Percentiles rank a stretch among this genome's conserved stretches.
These are phyloP conservation scores for Pluteus cervinus DNA, from an alignment of 768 basidiomycete genomes.

Conservation along the genomic window DNA sequence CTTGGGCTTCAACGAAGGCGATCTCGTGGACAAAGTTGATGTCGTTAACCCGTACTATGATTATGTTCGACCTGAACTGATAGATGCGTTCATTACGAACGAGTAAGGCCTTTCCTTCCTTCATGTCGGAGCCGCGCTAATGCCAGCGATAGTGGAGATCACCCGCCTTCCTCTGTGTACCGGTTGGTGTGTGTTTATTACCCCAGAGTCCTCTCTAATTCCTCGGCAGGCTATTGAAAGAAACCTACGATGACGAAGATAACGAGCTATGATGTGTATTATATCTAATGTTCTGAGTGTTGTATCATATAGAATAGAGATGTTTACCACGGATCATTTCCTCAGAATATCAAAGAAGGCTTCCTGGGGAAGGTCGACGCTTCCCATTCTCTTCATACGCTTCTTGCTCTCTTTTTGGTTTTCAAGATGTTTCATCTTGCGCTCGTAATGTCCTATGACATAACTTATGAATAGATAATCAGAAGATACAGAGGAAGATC, in stretches of 20 bases:
- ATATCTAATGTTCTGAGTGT: too few relatives aligned
- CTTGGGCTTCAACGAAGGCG: slow-evolving; percentile 73
- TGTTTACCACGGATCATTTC: slow-evolving; percentile 36
- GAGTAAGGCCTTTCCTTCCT: slow-evolving; percentile 58
- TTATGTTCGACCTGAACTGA: slow-evolving; percentile 87
- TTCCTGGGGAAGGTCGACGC: slow-evolving; percentile 88
- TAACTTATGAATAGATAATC: neutral
- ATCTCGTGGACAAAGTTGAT: slow-evolving; percentile 81
- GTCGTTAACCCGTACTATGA: slow-evolving; percentile 97
- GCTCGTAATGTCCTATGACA: slow-evolving; percentile 76
- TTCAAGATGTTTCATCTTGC: slow-evolving; percentile 83
- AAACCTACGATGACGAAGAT: slow-evolving; percentile 94
- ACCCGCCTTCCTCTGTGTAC: slow-evolving; percentile 92
- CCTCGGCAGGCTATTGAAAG: slow-evolving; percentile 68
- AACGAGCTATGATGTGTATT: slow-evolving; percentile 54
- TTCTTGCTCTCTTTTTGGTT: slow-evolving; percentile 94
- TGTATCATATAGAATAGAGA: too few relatives aligned
- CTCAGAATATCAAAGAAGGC: slow-evolving; percentile 91
- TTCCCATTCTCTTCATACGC: slow-evolving; percentile 82
- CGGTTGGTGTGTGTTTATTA: slow-evolving; percentile 38
- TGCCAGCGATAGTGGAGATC: slow-evolving; percentile 71
- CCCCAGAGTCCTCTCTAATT: slow-evolving; percentile 8
- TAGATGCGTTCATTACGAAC: slow-evolving; percentile 94
- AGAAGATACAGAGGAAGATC: slow-evolving; percentile 8
- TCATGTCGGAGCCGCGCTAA: slow-evolving; percentile 2